Percentiles rank a stretch among this genome's conserved stretches.
These are phyloP conservation scores for Aspergillus neotritici DNA, from an alignment of 2,329 filamentous ascomycete species.

Conservation along the genomic window DNA sequence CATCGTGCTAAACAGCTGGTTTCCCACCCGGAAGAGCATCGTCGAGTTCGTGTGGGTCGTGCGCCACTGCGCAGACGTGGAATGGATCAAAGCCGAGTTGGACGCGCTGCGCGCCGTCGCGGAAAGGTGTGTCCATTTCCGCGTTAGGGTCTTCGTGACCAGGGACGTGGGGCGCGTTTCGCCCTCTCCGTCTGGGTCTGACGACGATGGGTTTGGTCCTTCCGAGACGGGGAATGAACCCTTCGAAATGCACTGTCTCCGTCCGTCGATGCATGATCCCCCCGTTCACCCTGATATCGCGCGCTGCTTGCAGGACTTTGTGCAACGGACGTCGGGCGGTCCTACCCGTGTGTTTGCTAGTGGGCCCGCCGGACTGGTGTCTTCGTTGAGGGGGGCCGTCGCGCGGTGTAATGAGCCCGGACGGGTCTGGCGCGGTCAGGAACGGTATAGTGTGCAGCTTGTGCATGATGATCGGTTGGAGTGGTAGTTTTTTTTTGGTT, in stretches of 20 bases:
- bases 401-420: constrained; percentile 49
- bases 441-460: constrained; percentile 51
- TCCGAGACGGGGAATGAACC: constrained; percentile 8
- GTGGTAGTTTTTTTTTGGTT: constrained; percentile 12
- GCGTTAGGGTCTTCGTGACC: constrained; percentile 56
- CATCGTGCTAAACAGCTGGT: constrained; percentile 18
- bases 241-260: constrained; percentile 7
- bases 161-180: constrained; percentile 35
- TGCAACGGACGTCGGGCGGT: constrained; percentile 43
- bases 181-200: too few relatives aligned
- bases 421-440: constrained; percentile 55
- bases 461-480: constrained; percentile 56
- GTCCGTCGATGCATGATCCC: not conserved
- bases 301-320: constrained; percentile 44
- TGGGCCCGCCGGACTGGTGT: constrained; percentile 56
- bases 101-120: constrained; percentile 42
- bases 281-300: constrained; percentile 29
- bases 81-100: constrained; percentile 57
- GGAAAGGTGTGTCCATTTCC: constrained; percentile 35
- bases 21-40: constrained; percentile 30
- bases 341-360: constrained; percentile 55
- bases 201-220: not conserved
- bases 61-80: constrained; percentile 48
- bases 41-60: constrained; percentile 63
- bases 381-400: constrained; percentile 52